Conservation (phyloP, 495 filamentous ascomycete genomes). For the Hyaloscypha hepaticicola region DNA sequence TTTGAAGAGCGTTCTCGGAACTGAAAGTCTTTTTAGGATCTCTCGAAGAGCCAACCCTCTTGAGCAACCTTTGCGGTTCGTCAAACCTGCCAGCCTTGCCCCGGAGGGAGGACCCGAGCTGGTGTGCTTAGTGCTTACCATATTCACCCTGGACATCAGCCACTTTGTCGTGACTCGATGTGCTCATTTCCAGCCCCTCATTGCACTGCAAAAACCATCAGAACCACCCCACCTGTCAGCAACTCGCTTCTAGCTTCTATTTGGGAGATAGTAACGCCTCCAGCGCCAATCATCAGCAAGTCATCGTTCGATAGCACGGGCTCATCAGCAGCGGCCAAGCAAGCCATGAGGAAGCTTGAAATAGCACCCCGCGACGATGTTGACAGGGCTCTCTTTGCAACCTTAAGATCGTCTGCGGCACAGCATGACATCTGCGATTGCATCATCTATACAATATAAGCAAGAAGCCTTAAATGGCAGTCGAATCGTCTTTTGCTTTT, state of each 20-base stretch:
- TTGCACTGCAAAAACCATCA: constrained; percentile 1
- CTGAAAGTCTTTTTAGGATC: background rate
- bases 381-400: background rate
- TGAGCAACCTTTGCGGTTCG: background rate
- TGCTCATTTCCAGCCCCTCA: constrained; percentile 11
- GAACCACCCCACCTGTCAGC: constrained; percentile 27
- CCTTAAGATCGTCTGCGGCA: background rate
- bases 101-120: background rate
- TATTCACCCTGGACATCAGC: constrained; percentile 11
- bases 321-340: background rate
- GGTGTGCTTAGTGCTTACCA: constrained; percentile 26
- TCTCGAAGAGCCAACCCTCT: background rate
- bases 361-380: background rate
- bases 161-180: constrained; percentile 12
- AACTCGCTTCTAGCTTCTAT: constrained; percentile 15
- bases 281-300: constrained; percentile 1
- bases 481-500: background rate
- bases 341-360: background rate
- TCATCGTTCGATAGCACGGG: constrained; percentile 8
- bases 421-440: background rate
- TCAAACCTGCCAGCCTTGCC: constrained; percentile 16
- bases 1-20: background rate
- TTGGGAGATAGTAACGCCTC: background rate
- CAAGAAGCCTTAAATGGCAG: background rate
- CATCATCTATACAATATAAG: background rate